Conservation (phyloP, 2,329 filamentous ascomycete species). For the Fusarium coffeatum region DNA sequence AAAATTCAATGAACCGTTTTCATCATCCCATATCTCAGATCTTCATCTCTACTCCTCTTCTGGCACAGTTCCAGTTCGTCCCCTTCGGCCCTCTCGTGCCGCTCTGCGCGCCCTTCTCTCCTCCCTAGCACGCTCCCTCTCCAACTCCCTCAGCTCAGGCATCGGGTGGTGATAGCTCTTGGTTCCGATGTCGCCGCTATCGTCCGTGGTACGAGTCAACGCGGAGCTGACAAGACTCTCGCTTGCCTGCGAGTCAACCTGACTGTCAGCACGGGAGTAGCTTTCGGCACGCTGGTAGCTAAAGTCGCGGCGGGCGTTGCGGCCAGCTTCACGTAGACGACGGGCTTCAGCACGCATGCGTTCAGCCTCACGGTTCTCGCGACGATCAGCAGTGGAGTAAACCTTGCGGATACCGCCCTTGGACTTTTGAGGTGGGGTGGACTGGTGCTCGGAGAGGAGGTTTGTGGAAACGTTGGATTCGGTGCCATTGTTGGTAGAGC, state of each 20-base stretch:
- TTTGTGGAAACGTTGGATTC: slow-evolving; percentile 73
- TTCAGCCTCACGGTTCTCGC: slow-evolving; percentile 63
- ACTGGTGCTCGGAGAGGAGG: slow-evolving; percentile 68
- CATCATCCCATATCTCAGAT: background rate
- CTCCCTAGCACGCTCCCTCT: slow-evolving; percentile 50
- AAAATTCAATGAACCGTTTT: background rate
- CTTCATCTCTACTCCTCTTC: slow-evolving; percentile 44
- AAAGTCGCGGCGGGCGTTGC: slow-evolving; percentile 61
- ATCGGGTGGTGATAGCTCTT: slow-evolving; percentile 69
- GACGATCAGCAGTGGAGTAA: slow-evolving; percentile 69
- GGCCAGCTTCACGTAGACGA: slow-evolving; percentile 65
- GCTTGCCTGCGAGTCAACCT: slow-evolving; percentile 44
- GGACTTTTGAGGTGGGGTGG: slow-evolving; percentile 60
- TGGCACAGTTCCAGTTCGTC: slow-evolving; percentile 34
- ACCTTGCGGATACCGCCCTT: slow-evolving; percentile 68
- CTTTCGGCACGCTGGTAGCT: slow-evolving; percentile 60
- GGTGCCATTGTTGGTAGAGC: slow-evolving; percentile 71
- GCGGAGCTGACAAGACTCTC: slow-evolving; percentile 50
- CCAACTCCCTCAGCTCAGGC: slow-evolving; percentile 60
- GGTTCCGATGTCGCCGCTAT: slow-evolving; percentile 64
- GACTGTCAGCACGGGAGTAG: slow-evolving; percentile 39
- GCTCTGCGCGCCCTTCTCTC: slow-evolving; percentile 52
- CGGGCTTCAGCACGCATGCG: slow-evolving; percentile 67
- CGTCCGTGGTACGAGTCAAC: slow-evolving; percentile 53
- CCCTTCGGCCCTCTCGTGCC: slow-evolving; percentile 49